These are phyloP conservation scores for Cutaneotrichosporon sp. DNA, from an alignment of 1,284 basidiomycete species.

Conservation along the genomic window DNA sequence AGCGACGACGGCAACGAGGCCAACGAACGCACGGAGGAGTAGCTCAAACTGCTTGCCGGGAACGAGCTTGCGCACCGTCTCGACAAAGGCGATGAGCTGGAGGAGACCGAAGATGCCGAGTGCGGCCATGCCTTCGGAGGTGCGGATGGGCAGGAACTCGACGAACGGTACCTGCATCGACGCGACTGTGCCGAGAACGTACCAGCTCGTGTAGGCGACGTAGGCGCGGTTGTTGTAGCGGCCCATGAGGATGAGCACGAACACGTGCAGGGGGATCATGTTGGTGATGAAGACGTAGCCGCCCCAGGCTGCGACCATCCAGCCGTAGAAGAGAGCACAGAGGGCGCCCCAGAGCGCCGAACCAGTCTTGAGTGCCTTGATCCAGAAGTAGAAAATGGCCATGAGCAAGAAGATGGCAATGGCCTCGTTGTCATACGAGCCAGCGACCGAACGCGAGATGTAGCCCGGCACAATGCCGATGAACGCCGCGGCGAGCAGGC, in stretches of 20 bases:
- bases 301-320: constrained; percentile 99
- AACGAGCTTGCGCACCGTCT: constrained; percentile 83
- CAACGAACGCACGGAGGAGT: constrained; percentile 69
- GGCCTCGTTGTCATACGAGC: constrained; percentile 99
- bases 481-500: constrained; percentile 94
- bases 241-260: constrained; percentile 95
- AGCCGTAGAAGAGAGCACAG: constrained; percentile 96
- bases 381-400: constrained; percentile 98
- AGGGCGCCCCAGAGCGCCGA: constrained; percentile 87
- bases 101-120: constrained; percentile 95
- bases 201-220: constrained; percentile 95
- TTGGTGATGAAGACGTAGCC: constrained; percentile 99
- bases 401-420: constrained; percentile 99
- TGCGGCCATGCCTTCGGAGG: constrained; percentile 98
- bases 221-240: constrained; percentile 90
- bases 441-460: constrained; percentile 97
- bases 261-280: constrained; percentile 96
- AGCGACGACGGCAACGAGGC: constrained; percentile 71
- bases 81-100: constrained; percentile 92
- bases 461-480: constrained; percentile 96
- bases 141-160: constrained; percentile 96
- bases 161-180: constrained; percentile 99
- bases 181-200: constrained; percentile 91
- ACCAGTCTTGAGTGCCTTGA: constrained; percentile 91
- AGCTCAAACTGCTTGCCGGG: constrained; percentile 91